Base-by-base conservation (phyloP, 495 filamentous ascomycete genomes). In the Bathelium albidoporum region DNA sequence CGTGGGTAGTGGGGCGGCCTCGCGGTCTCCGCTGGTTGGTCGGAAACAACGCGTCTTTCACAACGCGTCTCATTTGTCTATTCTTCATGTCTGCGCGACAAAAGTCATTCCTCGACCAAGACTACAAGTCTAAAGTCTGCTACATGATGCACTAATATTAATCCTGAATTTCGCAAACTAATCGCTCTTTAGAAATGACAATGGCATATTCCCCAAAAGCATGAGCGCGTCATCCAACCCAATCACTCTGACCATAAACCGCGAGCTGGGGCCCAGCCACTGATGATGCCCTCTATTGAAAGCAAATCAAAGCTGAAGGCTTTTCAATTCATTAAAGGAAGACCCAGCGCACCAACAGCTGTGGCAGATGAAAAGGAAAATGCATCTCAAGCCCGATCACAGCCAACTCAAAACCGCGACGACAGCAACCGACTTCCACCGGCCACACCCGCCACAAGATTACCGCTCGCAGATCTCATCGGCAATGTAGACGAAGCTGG, bases 391-490 rank as follows among this genome's bases (percentile, higher is more conserved):
- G n/a, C n/a, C n/a, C n/a, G n/a, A n/a, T n/a, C n/a, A n/a, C n/a
- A n/a, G n/a, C n/a, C n/a, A n/a, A n/a, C n/a, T n/a, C 26, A 32
- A 44, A 52, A 44, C 26, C 76, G 70, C 77, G 74, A 53, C 78
- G 76, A 74, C 45, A 60, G 65, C 72, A 60, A 69, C 70, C 32
- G 29, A 31, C 32, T 10, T 14, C 22, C 41, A 28, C 32, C 58
- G 22, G 55, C 58, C 45, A 95, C 93, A 2, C 93, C 93, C 0
- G 83, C 85, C 20, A 83, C 84, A 32, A 81, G 87, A 49, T 77
- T 95, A 36, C 83, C 89, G 52, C 82, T 96, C 66, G 85, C 86
- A 32, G 90, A 95, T 64, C 77, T 97, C 24, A 87, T 97, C 64
- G 85, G 87, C 45, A 85, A 86, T 69, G 59, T 58, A 24, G 78